These are phyloP conservation scores for Noccaea bulbosa DNA, from an alignment of 345 rosid species.

Conservation along the genomic window DNA sequence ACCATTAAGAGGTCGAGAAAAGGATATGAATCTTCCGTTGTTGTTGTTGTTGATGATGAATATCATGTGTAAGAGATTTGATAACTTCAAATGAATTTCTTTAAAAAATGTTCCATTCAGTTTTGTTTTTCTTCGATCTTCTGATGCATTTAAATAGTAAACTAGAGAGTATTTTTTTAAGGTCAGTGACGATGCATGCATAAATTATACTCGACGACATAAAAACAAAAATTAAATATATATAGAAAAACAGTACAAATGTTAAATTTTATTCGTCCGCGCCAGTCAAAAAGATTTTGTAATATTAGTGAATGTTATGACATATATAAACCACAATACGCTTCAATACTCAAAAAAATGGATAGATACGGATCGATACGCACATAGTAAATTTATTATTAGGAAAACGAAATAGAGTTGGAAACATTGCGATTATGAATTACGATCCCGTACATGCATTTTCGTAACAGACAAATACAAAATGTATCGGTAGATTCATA, in stretches of 20 bases:
- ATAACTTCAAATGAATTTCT: not conserved
- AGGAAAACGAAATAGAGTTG: not conserved
- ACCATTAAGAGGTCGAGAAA: conserved; percentile 41
- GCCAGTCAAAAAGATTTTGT: too few relatives aligned
- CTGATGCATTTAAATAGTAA: not conserved
- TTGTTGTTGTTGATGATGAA: conserved; percentile 13
- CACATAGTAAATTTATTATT: not conserved
- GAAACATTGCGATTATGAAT: not conserved
- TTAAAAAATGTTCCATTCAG: not conserved
- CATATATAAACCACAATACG: too few relatives aligned
- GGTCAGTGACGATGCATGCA: too few relatives aligned
- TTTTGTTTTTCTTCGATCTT: not conserved
- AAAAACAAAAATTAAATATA: too few relatives aligned
- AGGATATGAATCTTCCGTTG: conserved; percentile 16
- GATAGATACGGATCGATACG: too few relatives aligned
- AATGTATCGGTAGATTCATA: too few relatives aligned
- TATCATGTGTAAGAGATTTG: conserved; percentile 38
- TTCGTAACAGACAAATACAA: not conserved
- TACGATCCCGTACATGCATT: not conserved
- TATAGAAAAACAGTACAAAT: too few relatives aligned
- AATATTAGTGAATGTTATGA: too few relatives aligned
- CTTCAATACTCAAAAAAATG: too few relatives aligned
- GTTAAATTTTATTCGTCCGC: too few relatives aligned
- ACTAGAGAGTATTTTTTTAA: too few relatives aligned
- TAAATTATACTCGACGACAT: too few relatives aligned